Base-by-base conservation (phyloP, 2,329 filamentous ascomycete species). In the Bipolaris sorokiniana region DNA sequence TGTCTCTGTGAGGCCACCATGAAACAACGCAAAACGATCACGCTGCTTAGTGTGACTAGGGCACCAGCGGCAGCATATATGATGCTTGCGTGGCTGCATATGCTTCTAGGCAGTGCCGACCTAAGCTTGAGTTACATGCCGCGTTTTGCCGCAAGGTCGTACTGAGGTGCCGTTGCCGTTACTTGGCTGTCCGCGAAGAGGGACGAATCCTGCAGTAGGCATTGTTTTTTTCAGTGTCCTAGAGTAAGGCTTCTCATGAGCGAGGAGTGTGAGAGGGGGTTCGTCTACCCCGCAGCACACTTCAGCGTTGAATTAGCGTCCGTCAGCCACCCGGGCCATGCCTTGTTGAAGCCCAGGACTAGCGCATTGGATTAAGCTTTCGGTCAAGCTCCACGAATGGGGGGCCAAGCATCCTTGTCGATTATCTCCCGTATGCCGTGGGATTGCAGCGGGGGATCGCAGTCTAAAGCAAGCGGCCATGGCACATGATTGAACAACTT, bases 321-420 rank as follows among this genome's bases (percentile, higher is more conserved):
- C 65, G 64, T 68, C 64, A 68, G 65, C 65, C 65, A 59, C 59
- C 50, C 57, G 45, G 58, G 54, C 45, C 51, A 34, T 36, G 50
- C 58, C 45, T 54, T 42, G 51, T 50, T 48, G 51, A 63, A 61
- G 62, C 42, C 53, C 51, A 49, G 42, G 51, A 54, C 62, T 64
- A 67, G 60, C 53, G 52, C 50, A 46, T 58, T 15, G 52, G 60
- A 68, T 57, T 62, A 69, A 69, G 67, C 67, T 68, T 69, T 68
- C 33, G 49, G 58, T 58, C 41, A 68, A 69, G 67, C 64, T 58
- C 60, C 51, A 41, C 53, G 42, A 58, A 54, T 61, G 54, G 63
- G 62, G 58, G 61, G 64, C 62, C 61, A 68, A 69, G 65, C 23
- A 68, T 65, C 64, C 64, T 68, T 66, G 63, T 67, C 37, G 55